phyloP scores from a whole-genome alignment of 306 rosid species.

The Canavalia gladiata region DNA sequence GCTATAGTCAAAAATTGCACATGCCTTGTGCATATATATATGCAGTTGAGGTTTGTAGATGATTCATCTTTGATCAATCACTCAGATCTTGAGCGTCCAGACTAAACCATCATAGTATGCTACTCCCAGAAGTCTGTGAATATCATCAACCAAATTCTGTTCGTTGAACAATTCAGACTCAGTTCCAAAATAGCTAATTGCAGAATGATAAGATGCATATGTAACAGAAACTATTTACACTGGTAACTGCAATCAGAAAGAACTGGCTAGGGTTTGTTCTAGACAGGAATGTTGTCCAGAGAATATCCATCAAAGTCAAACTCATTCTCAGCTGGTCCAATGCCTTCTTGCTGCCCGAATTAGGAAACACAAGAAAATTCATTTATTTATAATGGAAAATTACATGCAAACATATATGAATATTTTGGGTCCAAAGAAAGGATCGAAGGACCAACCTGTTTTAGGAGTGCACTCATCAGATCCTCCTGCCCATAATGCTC shows the following conservation, averaged over 20 bases:
- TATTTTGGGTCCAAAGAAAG: conserved; percentile 4
- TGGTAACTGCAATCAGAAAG: conserved; percentile 60
- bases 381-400: conserved; percentile 11
- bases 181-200: conserved; percentile 52
- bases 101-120: conserved; percentile 50
- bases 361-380: conserved; percentile 31
- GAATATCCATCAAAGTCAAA: conserved; percentile 89
- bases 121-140: conserved; percentile 56
- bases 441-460: conserved; percentile 71
- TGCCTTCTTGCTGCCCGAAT: conserved; percentile 78
- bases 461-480: conserved; percentile 91
- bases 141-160: conserved; percentile 51
- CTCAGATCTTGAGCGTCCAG: conserved; percentile 48
- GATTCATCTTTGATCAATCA: conserved; percentile 51
- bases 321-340: conserved; percentile 72
- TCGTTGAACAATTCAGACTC: conserved; percentile 52
- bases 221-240: conserved; percentile 73
- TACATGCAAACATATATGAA: conserved; percentile 7
- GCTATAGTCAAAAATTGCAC: conserved; percentile 72
- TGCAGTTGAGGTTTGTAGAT: conserved; percentile 48
- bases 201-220: conserved; percentile 58
- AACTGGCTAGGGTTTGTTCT: conserved; percentile 50
- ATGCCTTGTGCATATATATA: conserved; percentile 61
- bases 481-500: conserved; percentile 92
- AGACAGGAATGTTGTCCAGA: conserved; percentile 84